phyloP scores from a whole-genome alignment of 768 basidiomycete genomes.

The Mycena floridula region DNA sequence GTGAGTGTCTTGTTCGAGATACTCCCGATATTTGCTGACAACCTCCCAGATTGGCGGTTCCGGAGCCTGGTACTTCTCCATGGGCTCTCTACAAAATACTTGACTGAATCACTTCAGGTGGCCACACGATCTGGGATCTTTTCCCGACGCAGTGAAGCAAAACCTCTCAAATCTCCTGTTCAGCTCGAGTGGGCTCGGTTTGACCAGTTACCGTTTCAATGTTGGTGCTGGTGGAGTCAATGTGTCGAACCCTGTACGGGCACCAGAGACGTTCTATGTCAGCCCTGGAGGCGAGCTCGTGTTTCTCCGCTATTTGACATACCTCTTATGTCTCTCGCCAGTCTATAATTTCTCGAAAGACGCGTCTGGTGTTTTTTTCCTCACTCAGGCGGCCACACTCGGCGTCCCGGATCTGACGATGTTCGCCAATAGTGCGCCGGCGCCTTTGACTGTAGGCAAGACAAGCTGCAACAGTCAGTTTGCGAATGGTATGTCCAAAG shows the following conservation, averaged over 20 bases:
- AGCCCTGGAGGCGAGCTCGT: too few relatives aligned
- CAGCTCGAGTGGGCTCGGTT: constrained; percentile 28
- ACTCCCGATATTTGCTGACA: constrained; percentile 11
- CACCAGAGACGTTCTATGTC: constrained; percentile 31
- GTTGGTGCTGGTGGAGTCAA: constrained; percentile 36
- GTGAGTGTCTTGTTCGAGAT: constrained; percentile 20
- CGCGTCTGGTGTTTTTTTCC: constrained; percentile 32
- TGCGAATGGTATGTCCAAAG: constrained; percentile 23
- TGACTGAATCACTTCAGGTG: too few relatives aligned
- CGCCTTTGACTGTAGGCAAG: constrained; percentile 24
- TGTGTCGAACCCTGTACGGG: constrained; percentile 31
- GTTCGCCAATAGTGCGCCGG: constrained; percentile 38
- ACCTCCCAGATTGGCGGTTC: constrained; percentile 32
- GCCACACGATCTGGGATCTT: constrained; percentile 35
- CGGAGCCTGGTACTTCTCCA: too few relatives aligned
- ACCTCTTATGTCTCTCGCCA: too few relatives aligned
- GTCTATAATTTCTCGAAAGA: constrained; percentile 34
- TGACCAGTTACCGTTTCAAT: constrained; percentile 39
- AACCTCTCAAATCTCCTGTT: constrained; percentile 36
- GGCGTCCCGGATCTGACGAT: constrained; percentile 32
- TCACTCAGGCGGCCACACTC: constrained; percentile 28
- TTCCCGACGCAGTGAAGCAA: constrained; percentile 31
- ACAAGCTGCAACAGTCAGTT: constrained; percentile 32
- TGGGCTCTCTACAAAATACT: too few relatives aligned
- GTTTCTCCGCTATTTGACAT: too few relatives aligned